phyloP scores from a whole-genome alignment of 805 yeast genomes.

The Wickerhamiella brachini region DNA sequence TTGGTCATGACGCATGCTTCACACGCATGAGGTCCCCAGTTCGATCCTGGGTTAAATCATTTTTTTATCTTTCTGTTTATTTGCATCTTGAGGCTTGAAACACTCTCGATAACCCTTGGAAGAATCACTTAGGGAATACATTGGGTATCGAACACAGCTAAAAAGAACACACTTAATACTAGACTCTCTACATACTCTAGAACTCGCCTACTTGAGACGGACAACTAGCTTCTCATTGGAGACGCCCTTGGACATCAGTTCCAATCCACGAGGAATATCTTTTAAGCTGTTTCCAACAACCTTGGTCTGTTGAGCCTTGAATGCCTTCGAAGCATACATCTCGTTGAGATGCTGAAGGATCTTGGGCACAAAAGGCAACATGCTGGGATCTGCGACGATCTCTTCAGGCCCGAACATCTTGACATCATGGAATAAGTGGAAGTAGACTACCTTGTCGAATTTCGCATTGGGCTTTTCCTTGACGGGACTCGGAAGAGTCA shows the following conservation, averaged over 20 bases:
- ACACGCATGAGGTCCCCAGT: conserved; percentile 99
- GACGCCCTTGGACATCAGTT: background rate
- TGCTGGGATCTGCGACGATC: conserved; percentile 6
- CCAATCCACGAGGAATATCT: background rate
- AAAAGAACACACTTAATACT: too few relatives aligned
- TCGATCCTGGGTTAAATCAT: conserved; percentile 99
- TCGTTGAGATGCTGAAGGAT: conserved; percentile 7
- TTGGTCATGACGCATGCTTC: conserved; percentile 99
- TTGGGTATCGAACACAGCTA: too few relatives aligned
- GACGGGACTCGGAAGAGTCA: background rate
- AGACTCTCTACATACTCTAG: too few relatives aligned
- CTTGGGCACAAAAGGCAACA: conserved; percentile 4
- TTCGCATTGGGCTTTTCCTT: background rate
- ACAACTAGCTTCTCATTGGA: background rate
- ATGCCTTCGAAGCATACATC: conserved; percentile 6
- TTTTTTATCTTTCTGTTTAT: conserved; percentile 21
- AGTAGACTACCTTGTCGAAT: conserved; percentile 4
- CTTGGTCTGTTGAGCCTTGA: conserved; percentile 10
- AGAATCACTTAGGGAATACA: too few relatives aligned
- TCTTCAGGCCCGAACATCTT: conserved; percentile 13
- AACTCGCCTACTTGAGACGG: background rate
- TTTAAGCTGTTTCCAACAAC: conserved; percentile 8
- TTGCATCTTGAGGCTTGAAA: background rate
- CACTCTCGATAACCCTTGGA: background rate
- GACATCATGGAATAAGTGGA: conserved; percentile 10